phyloP scores from a whole-genome alignment of 2,329 filamentous ascomycete species.

The Alternaria triticimaculans region DNA sequence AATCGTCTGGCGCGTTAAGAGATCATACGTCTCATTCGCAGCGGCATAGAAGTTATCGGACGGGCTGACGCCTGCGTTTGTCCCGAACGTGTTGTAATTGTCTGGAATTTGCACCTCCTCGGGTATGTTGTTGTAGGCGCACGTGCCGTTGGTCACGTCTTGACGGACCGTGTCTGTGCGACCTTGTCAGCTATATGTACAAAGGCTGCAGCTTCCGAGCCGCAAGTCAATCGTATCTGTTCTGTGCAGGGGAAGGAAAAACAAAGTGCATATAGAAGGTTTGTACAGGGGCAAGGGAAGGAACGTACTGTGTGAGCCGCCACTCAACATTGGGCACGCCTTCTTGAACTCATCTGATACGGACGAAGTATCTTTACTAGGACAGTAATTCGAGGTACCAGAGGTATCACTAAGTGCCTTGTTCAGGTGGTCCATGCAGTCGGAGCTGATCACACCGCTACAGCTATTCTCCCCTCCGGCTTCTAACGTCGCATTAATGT shows the following conservation, averaged over 20 bases:
- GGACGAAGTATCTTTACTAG: not conserved
- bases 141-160: conserved; percentile 2
- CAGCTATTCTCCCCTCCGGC: conserved; percentile 2
- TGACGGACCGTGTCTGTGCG: not conserved
- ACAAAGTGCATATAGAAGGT: not conserved
- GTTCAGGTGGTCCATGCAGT: not conserved
- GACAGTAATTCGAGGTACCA: not conserved
- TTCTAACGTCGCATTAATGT: conserved; percentile 5
- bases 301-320: conserved; percentile 3
- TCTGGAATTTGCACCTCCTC: conserved; percentile 2
- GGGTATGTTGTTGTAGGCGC: not conserved
- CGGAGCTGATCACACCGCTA: conserved; percentile 1
- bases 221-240: conserved; percentile 1
- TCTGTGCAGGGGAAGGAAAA: not conserved
- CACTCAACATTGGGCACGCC: not conserved
- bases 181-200: not conserved
- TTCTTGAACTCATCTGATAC: conserved; percentile 3
- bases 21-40: not conserved
- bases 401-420: not conserved
- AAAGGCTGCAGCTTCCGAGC: not conserved
- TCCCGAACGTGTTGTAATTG: conserved; percentile 2
- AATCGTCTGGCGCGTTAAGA: conserved; percentile 2
- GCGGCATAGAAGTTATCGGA: not conserved
- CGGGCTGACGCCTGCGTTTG: not conserved
- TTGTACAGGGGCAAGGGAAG: not conserved